Conservation (phyloP, 768 basidiomycete genomes). For the Polyporus arcularius region DNA sequence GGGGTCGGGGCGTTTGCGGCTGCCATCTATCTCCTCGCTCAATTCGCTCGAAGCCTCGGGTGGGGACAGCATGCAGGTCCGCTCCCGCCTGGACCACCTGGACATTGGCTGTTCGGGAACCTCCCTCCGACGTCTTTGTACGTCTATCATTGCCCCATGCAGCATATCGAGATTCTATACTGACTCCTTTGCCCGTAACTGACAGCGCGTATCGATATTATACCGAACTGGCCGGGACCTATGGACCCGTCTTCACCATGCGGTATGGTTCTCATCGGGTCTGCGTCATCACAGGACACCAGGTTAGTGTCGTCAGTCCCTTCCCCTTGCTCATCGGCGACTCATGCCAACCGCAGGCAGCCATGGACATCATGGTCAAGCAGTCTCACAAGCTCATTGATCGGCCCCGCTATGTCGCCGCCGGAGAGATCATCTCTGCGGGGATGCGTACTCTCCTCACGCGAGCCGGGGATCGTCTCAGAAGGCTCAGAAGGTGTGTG, state of each 20-base stretch:
- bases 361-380: slow-evolving; percentile 42
- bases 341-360: slow-evolving; percentile 27
- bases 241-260: slow-evolving; percentile 62
- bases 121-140: slow-evolving; percentile 13
- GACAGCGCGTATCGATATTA: slow-evolving; percentile 12
- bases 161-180: background rate
- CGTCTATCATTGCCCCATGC: background rate
- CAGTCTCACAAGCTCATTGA: slow-evolving; percentile 37
- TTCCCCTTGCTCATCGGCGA: background rate
- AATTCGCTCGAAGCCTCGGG: background rate
- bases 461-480: slow-evolving; percentile 33
- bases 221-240: slow-evolving; percentile 59
- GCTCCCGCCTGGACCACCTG: slow-evolving; percentile 23
- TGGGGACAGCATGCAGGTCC: background rate
- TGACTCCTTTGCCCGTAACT: background rate
- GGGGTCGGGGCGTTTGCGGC: background rate
- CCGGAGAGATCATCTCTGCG: slow-evolving; percentile 35
- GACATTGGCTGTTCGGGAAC: slow-evolving; percentile 24
- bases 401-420: slow-evolving; percentile 38
- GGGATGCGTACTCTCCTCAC: slow-evolving; percentile 34
- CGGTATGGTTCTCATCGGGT: slow-evolving; percentile 46
- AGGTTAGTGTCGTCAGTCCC: slow-evolving; percentile 7
- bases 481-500: slow-evolving; percentile 22
- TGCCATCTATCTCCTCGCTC: background rate
- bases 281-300: slow-evolving; percentile 46